Percentiles rank a stretch among this genome's conserved stretches.
Evolutionary conservation across 2,329 filamentous ascomycete species (phyloP).

Genomic region (Aspergillus fischeri): DNA sequence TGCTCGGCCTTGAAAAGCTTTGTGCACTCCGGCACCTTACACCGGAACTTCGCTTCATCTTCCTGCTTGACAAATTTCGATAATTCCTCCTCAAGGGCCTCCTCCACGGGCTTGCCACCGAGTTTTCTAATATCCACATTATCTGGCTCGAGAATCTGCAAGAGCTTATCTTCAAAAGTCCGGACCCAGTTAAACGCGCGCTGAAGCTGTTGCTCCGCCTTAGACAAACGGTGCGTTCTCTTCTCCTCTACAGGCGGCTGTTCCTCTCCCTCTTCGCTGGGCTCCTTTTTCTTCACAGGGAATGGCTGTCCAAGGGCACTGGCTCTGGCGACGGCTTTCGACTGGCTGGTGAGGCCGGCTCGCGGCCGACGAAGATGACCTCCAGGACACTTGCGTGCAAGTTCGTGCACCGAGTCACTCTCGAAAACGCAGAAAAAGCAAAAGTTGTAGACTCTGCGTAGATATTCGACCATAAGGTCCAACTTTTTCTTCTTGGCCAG

Average conservation of each 20-base stretch:
- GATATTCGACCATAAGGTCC: conserved; percentile 91
- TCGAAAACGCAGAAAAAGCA: conserved; percentile 99
- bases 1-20: conserved; percentile 97
- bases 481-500: conserved; percentile 94
- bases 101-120: conserved; percentile 80
- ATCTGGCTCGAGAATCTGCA: conserved; percentile 87
- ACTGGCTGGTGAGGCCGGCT: conserved; percentile 75
- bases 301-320: conserved; percentile 80
- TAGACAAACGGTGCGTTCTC: conserved; percentile 67
- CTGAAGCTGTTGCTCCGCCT: conserved; percentile 86
- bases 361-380: conserved; percentile 92
- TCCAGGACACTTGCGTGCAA: conserved; percentile 91
- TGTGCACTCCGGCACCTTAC: conserved; percentile 91
- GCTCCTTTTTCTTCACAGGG: conserved; percentile 72
- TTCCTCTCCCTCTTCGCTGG: conserved; percentile 59
- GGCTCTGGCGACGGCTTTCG: conserved; percentile 79
- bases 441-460: conserved; percentile 95
- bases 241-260: conserved; percentile 66
- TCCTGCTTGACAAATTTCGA: conserved; percentile 90
- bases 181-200: conserved; percentile 98
- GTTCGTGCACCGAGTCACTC: conserved; percentile 92
- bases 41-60: conserved; percentile 94
- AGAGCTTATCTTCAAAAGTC: conserved; percentile 95
- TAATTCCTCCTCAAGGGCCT: conserved; percentile 82
- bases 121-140: conserved; percentile 83